Evolutionary conservation across 352 stramenopile genomes (phyloP).

Genomic region (Pythium aquatile): DNA sequence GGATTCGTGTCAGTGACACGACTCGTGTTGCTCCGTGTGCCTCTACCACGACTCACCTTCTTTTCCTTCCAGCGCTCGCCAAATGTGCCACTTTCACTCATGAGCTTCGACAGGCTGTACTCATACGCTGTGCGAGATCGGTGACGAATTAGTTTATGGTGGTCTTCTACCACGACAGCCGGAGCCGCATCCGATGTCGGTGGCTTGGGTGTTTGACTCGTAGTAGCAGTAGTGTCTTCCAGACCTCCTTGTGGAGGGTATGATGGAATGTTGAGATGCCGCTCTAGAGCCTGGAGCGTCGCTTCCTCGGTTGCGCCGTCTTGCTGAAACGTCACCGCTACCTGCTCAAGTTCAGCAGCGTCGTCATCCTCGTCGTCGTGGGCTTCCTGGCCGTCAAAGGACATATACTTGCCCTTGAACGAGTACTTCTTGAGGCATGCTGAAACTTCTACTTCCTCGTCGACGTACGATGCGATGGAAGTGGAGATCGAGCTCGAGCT

Average conservation of each 20-base stretch:
- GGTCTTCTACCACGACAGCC: slow-evolving; percentile 14
- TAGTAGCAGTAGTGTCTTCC: neutral
- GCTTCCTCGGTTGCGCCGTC: slow-evolving; percentile 14
- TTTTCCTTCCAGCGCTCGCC: slow-evolving; percentile 95
- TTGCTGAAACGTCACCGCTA: slow-evolving; percentile 20
- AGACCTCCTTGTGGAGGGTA: neutral
- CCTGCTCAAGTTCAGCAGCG: slow-evolving; percentile 26
- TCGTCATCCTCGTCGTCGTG: slow-evolving; percentile 36
- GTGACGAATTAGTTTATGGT: slow-evolving; percentile 45
- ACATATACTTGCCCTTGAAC: slow-evolving; percentile 63
- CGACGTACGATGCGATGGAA: slow-evolving; percentile 28
- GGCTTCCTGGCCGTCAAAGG: slow-evolving; percentile 26
- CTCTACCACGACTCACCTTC: slow-evolving; percentile 45
- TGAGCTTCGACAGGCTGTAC: slow-evolving; percentile 58
- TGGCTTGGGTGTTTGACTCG: neutral
- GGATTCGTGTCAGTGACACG: neutral
- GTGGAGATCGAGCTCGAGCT: slow-evolving; percentile 27
- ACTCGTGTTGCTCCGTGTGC: too few relatives aligned
- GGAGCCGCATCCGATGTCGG: neutral
- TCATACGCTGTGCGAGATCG: slow-evolving; percentile 69
- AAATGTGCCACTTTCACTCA: slow-evolving; percentile 69
- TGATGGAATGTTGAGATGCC: slow-evolving; percentile 18
- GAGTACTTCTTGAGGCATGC: slow-evolving; percentile 53
- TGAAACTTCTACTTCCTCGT: slow-evolving; percentile 48
- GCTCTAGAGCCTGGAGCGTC: slow-evolving; percentile 21